These are phyloP conservation scores for Diaporthe longicolla DNA, from an alignment of 2,329 filamentous ascomycete species.

Conservation along the genomic window DNA sequence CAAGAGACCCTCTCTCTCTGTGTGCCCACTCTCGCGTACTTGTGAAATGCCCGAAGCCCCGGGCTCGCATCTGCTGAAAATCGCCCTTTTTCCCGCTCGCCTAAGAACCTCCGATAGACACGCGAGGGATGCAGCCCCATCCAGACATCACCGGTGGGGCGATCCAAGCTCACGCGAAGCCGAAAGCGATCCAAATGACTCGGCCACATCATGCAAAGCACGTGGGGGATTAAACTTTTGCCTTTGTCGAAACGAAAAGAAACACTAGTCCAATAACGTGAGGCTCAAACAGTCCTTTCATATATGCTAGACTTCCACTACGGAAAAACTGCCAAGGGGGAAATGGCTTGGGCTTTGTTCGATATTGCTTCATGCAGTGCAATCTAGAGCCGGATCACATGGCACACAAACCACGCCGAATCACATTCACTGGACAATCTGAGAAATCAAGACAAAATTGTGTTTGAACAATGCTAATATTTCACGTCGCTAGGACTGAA, in stretches of 20 bases:
- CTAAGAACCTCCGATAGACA: not conserved
- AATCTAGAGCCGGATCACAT: not conserved
- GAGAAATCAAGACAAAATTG: not conserved
- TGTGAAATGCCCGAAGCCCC: not conserved
- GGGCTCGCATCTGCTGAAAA: not conserved
- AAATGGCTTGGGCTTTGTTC: not conserved
- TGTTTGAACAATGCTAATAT: conserved; percentile 1
- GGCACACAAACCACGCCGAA: too few species aligned
- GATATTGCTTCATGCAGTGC: not conserved
- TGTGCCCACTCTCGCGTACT: conserved; percentile 10
- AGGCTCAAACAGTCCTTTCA: not conserved
- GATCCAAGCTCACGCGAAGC: not conserved
- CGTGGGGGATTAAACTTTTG: not conserved
- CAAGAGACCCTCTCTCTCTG: not conserved
- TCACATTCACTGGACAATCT: not conserved
- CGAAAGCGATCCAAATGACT: not conserved
- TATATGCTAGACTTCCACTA: conserved; percentile 9
- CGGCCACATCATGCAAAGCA: not conserved
- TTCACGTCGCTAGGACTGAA: conserved; percentile 18
- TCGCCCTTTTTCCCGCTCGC: not conserved
- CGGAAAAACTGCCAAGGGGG: not conserved
- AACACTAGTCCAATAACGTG: conserved; percentile 24
- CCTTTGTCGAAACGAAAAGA: not conserved
- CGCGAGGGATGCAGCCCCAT: not conserved
- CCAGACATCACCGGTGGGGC: not conserved